Evolutionary conservation across 176 grass and related monocot species (phyloP), one percentile per base, ranked within the genome.

Genomic region (Lolium multiflorum): DNA sequence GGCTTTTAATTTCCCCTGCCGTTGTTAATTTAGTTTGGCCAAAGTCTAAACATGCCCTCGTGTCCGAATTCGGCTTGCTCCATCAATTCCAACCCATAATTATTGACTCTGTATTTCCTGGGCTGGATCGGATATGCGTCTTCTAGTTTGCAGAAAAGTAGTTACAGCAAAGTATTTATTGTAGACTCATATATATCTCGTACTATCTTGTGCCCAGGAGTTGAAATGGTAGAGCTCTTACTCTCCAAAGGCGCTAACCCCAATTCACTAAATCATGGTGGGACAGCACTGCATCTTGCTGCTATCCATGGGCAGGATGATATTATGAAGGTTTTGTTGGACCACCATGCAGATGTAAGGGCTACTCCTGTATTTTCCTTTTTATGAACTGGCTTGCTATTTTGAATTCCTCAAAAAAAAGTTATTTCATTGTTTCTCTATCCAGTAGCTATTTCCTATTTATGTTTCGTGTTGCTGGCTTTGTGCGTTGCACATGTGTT

Each of bases 301-400:
- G 80, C 80, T 44, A 24, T 9, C 1, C n/a, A 21, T 68, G 66
- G 54, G 9, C 80, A 51, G 20, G 72, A 47, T 77, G 62, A 39
- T 70, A 35, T 69, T 83, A 5, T 88, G 86, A 88, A 88, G 73
- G 67, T 83, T 83, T 83, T 88, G 72, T 83, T 83, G 80, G 72
- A 83, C 31, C 62, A 83, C 24, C 60, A 18, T 70, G 80, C 80
- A 83, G 62, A 88, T 83, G 86, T 83, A 83, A 75, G 46, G 14
- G 13, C 22, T 47, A 51, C 46, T 75, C 72, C 24, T 47, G 4
- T 2, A 26, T 35, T 76, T 76, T n/a, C 14, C 11, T 81, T 49
- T 81, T 68, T 47, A 22, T 35, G 17, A 68, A 58, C 17, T 75
- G 47, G 72, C 47, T 78, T 60, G 44, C 68, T 14, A 20, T 38